phyloP scores from a whole-genome alignment of 306 rosid species.

The Malus orientalis region DNA sequence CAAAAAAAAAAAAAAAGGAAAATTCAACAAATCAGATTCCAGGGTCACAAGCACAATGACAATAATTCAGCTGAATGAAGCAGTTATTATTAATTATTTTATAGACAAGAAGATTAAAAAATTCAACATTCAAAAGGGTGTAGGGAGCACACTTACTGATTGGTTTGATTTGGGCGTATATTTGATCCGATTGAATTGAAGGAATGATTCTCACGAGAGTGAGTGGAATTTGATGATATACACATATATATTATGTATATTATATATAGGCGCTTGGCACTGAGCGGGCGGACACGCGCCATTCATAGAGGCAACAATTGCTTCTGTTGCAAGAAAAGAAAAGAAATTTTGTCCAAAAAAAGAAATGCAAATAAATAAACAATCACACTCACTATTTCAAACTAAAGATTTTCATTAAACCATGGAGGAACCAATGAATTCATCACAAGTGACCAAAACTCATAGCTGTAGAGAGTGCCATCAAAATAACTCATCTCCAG shows the following conservation, averaged over 20 bases:
- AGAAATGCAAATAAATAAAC: too few relatives aligned
- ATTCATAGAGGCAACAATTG: background rate
- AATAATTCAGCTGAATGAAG: background rate
- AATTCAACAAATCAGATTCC: background rate
- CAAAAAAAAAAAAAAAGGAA: background rate
- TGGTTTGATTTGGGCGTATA: background rate
- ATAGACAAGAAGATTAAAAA: background rate
- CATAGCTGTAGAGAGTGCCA: too few relatives aligned
- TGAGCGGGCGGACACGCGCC: constrained; percentile 12
- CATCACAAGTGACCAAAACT: too few relatives aligned
- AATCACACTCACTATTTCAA: too few relatives aligned
- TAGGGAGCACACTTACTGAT: background rate
- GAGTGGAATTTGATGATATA: background rate
- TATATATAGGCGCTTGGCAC: background rate
- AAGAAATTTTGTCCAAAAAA: too few relatives aligned
- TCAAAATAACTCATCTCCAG: too few relatives aligned
- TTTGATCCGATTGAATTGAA: background rate
- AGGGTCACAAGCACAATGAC: background rate
- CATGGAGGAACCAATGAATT: too few relatives aligned
- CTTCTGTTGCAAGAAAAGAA: too few relatives aligned
- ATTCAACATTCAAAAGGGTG: background rate
- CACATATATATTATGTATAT: background rate
- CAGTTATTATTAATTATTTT: too few relatives aligned
- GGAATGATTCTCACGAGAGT: background rate
- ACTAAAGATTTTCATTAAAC: too few relatives aligned